Base-by-base conservation (phyloP, 768 basidiomycete species). In the Rhizopogon vinicolor region DNA sequence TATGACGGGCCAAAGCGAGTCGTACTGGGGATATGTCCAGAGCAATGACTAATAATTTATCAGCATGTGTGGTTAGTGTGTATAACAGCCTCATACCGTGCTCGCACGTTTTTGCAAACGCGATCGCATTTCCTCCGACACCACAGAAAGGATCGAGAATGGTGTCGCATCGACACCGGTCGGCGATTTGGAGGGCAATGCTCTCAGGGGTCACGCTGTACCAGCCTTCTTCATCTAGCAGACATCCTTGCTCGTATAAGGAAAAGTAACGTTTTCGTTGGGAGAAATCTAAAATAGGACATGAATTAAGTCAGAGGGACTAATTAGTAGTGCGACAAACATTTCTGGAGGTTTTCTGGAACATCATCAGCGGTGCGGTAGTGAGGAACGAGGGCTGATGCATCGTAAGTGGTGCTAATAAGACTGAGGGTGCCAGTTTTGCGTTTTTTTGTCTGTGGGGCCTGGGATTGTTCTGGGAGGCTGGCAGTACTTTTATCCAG, bases 151-250 rank as follows among this genome's bases (percentile, higher is more conserved):
- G 92, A 65, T 98, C 97, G 37, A 96, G 77, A 57, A 97, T 78
- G 3, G 86, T 87, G 58, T 84, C 84, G 59, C 88, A 92, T 7
- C 89, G 82, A 75, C 96, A 97, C 22, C 95, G 78, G 61, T 96
- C 89, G 0, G 97, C 96, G 44, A 98, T 98, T 67, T 93, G 94
- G 57, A 82, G 72, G 7, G 95, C 97, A n/a, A 99, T 84, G 40
- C 78, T 79, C 64, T 98, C 94, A 0, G 97, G 96, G 0, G 97
- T 99, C 56, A 98, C 87, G 58, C 90, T 93, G 72, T 89, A 98
- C 96, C 95, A 98, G n/a, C 96, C 96, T 68, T 96, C 93, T 60
- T 90, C 84, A 60, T 98, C 97, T 10, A 98, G 74, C 2, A 97
- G 76, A 65, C 93, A 92, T 0, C 94, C 93, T 16, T 84, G 70